A percentile compares a stretch with the other conserved stretches of the same genome.
phyloP scores from a whole-genome alignment of 2,329 filamentous ascomycete genomes.

The Neopestalotiopsis sp. region DNA sequence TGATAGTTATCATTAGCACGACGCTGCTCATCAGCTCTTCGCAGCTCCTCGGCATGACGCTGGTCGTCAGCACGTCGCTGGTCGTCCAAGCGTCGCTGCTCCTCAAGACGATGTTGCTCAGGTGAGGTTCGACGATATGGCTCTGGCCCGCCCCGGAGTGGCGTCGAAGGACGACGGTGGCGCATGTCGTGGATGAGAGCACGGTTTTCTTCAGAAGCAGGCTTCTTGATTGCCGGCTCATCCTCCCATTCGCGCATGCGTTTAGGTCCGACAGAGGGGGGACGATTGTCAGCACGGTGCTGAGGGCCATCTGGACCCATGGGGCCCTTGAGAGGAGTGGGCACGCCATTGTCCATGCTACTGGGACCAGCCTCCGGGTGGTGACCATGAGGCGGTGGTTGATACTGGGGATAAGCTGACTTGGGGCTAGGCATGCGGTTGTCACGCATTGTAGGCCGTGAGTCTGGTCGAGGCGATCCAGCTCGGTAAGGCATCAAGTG shows the following conservation, averaged over 20 bases:
- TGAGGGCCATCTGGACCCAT: conserved; percentile 70
- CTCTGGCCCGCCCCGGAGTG: conserved; percentile 57
- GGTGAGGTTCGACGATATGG: conserved; percentile 79
- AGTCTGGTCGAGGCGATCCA: conserved; percentile 82
- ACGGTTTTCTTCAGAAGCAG: conserved; percentile 84
- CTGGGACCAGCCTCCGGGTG: conserved; percentile 65
- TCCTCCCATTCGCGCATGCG: conserved; percentile 93
- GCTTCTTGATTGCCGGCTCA: conserved; percentile 79
- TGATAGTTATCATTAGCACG: conserved; percentile 82
- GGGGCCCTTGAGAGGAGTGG: conserved; percentile 58
- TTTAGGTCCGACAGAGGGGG: conserved; percentile 80
- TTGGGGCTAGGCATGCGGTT: conserved; percentile 91
- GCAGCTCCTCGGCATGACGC: conserved; percentile 62
- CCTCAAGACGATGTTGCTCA: conserved; percentile 69
- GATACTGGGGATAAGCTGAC: conserved; percentile 81
- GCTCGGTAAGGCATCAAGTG: conserved; percentile 75
- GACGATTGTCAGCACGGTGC: conserved; percentile 72
- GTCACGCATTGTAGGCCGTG: conserved; percentile 76
- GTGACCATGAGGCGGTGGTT: conserved; percentile 66
- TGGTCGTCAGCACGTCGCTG: conserved; percentile 57
- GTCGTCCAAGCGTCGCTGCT: conserved; percentile 65
- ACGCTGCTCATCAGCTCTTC: conserved; percentile 65
- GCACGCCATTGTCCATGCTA: conserved; percentile 71
- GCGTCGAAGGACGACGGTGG: conserved; percentile 78
- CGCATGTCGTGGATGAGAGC: conserved; percentile 85